These are phyloP conservation scores for Ceratocystis colombiana DNA, from an alignment of 2,329 filamentous ascomycete genomes.

Conservation along the genomic window DNA sequence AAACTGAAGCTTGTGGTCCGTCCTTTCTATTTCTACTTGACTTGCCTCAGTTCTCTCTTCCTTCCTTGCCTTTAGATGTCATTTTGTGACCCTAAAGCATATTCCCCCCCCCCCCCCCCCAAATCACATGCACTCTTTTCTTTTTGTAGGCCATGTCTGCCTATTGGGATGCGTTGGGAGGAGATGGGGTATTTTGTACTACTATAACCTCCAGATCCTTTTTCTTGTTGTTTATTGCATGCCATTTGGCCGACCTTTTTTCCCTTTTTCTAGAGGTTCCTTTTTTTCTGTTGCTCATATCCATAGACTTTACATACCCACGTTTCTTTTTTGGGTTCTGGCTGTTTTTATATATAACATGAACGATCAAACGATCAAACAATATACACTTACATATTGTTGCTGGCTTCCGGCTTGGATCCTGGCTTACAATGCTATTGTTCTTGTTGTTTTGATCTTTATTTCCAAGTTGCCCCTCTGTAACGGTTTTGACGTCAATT, in stretches of 20 bases:
- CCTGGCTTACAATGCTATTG: neutral
- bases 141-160: too few species aligned
- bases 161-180: neutral
- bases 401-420: neutral
- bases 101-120: too few species aligned
- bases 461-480: neutral
- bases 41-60: neutral
- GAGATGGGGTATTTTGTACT: neutral
- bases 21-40: neutral
- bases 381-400: neutral
- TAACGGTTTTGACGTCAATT: neutral
- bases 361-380: neutral
- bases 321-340: neutral
- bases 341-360: neutral
- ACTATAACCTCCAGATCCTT: neutral
- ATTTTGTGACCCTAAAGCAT: too few species aligned
- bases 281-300: conserved; percentile 2
- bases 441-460: neutral
- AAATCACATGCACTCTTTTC: too few species aligned
- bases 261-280: neutral
- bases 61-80: too few species aligned
- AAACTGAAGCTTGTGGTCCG: neutral
- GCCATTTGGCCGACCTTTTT: neutral
- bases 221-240: neutral
- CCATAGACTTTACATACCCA: conserved; percentile 11